Evolutionary conservation across 163 green algal genomes (phyloP), one percentile per base, ranked within the genome.

Genomic region (Scenedesmus sp.): DNA sequence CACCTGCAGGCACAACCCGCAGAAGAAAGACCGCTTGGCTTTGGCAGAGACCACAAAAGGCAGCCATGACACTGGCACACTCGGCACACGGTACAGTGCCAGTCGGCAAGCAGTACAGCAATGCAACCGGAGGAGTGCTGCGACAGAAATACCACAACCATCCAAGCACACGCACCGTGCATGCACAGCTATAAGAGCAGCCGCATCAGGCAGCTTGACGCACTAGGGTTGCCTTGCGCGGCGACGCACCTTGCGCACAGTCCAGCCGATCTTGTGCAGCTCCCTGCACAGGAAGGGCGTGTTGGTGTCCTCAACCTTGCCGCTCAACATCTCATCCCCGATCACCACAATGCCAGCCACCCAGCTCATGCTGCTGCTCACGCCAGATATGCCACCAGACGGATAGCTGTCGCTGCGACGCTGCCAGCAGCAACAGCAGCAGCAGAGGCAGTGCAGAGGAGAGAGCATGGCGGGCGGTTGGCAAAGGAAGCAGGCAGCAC

Each of bases 311-410:
- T 95, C 90, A 20, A 98, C 94, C 83, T 97, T 97, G 20, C 94
- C 97, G 12, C 93, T 92, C 46, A 99, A 91, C 43, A 99, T 94
- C 93, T 98, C 97, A 83, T 99, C 96, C 0, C 96, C 97, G 0
- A 99, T 90, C 4, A 98, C 94, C 4, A 98, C 68, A 37, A 98
- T 79, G n/a, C 91, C 96, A 5, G 96, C 96, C 37, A 89, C 93
- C 70, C 88, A 87, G 2, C 93, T 96, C 46, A 93, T 85, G 89
- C 82, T 89, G 89, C 70, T 83, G 16, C n/a, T 30, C 22, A 81
- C 70, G 12, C 76, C 82, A 24, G 44, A 82, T 26, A 49, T 49
- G 15, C 42, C 61, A 26, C 44, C 43, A 20, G 82, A 80, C 9
- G 89, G 90, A 65, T 76, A 65, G 37, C 42, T 72, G 10, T 88